Evolutionary conservation across 805 yeast species (phyloP), one percentile per base, ranked within the genome.

Genomic region (Lipomyces orientalis): DNA sequence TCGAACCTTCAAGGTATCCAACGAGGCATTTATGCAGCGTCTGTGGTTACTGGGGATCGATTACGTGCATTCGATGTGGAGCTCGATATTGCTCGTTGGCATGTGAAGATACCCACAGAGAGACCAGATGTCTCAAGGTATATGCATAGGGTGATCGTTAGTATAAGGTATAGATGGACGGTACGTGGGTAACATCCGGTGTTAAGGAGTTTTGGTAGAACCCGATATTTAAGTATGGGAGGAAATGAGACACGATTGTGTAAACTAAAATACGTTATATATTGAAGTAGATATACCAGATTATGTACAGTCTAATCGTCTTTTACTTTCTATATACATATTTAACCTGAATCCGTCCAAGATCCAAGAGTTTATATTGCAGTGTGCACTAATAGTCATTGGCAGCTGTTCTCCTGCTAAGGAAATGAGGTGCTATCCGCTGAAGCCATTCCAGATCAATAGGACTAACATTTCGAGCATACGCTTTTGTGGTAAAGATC

Each of bases 391-490:
- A 64, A 39, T 58, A 60, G 34, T 55, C 66, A 25, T 37, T 37
- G 22, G 65, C 72, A 9, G 71, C 67, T 12, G 67, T 46, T 60
- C 79, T 73, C 7, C 83, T 80, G 19, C 88, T 87, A 58, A 87
- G 78, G 29, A 86, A 75, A 69, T 88, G 89, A 0, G 92, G 92
- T 0, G 93, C 90, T 1, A 88, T 83, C 70, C 90, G 95, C 75
- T 90, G 94, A 60, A 95, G 79, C 98, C 98, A 94, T 16, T 86
- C 85, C 64, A 91, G 79, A 75, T 91, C 90, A 33, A 95, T 84
- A 16, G 89, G 87, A 60, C 93, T 88, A n/a, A 93, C 97, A 69
- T 83, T 89, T 73, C 99, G 83, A 0, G 97, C 98, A 75, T 93
- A 95, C 0, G 97, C 97, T 77, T 92, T 92, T 14, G 93, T 85